These are phyloP conservation scores for Pestalotiopsis sp. DNA, from an alignment of 2,329 filamentous ascomycete species.

Conservation along the genomic window DNA sequence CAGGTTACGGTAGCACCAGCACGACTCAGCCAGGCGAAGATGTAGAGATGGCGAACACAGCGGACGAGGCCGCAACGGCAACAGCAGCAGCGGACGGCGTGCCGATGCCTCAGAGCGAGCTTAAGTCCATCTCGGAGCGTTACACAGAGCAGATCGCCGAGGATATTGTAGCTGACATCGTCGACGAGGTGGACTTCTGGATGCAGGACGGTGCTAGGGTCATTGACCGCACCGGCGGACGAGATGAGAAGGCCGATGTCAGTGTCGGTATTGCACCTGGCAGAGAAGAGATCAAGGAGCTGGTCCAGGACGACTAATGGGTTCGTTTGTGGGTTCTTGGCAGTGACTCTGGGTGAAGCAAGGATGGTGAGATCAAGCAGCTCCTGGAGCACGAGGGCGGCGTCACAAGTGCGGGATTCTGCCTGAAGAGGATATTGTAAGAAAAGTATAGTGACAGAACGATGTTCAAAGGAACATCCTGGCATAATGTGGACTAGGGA, in stretches of 20 bases:
- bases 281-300: conserved; percentile 63
- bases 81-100: conserved; percentile 20
- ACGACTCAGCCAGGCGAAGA: conserved; percentile 38
- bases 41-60: conserved; percentile 43
- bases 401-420: background rate
- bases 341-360: conserved; percentile 40
- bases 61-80: background rate
- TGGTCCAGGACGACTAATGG: conserved; percentile 61
- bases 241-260: conserved; percentile 45
- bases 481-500: background rate
- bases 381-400: background rate
- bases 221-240: conserved; percentile 44
- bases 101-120: conserved; percentile 2
- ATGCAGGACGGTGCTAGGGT: conserved; percentile 64
- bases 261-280: conserved; percentile 43
- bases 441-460: background rate
- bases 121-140: conserved; percentile 71
- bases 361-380: conserved; percentile 23
- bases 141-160: conserved; percentile 94
- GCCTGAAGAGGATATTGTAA: background rate
- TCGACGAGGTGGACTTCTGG: conserved; percentile 94
- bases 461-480: background rate
- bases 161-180: conserved; percentile 87
- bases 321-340: background rate
- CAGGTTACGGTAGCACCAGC: conserved; percentile 46